A percentile compares a stretch with the other conserved stretches of the same genome.
Conservation (phyloP, 1,139 yeast genomes). For the Blastobotrys malaysiensis region DNA sequence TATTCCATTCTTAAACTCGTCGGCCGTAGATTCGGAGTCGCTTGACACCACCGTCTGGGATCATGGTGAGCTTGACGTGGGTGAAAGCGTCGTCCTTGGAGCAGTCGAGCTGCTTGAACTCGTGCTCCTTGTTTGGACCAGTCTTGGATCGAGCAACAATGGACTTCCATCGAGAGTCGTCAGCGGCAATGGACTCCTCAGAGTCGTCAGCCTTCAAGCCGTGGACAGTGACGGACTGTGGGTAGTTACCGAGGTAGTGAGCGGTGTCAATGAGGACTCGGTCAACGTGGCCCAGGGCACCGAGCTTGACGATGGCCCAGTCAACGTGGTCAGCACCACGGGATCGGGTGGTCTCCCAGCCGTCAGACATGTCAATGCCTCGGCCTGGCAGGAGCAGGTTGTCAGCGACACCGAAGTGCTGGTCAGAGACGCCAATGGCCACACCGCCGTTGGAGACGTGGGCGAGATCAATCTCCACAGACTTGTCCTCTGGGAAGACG, state of each 20-base stretch:
- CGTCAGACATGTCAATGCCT: slow-evolving; percentile 94
- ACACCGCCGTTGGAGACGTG: slow-evolving; percentile 85
- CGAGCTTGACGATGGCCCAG: slow-evolving; percentile 82
- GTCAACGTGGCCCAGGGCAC: slow-evolving; percentile 49
- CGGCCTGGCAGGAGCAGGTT: slow-evolving; percentile 87
- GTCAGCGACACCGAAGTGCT: slow-evolving; percentile 89
- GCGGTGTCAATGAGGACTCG: slow-evolving; percentile 81
- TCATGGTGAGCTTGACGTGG: slow-evolving; percentile 73
- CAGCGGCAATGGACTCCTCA: slow-evolving; percentile 30
- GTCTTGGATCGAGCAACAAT: slow-evolving; percentile 69
- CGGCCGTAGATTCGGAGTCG: slow-evolving; percentile 78
- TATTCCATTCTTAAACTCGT: slow-evolving; percentile 26
- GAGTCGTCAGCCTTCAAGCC: slow-evolving; percentile 38
- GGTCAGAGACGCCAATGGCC: slow-evolving; percentile 75
- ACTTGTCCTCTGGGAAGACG: slow-evolving; percentile 45
- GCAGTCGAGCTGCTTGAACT: slow-evolving; percentile 24
- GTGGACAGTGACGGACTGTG: slow-evolving; percentile 66
- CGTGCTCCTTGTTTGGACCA: slow-evolving; percentile 74
- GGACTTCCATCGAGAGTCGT: slow-evolving; percentile 51
- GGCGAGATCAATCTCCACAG: slow-evolving; percentile 63
- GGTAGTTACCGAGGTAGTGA: slow-evolving; percentile 89
- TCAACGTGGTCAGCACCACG: slow-evolving; percentile 78
- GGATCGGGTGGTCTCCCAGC: slow-evolving; percentile 96
- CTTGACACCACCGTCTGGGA: slow-evolving; percentile 96
- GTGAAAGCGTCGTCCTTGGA: slow-evolving; percentile 35